Evolutionary conservation across 208 protist species (phyloP).

Genomic region (Naegleria lovaniensis): DNA sequence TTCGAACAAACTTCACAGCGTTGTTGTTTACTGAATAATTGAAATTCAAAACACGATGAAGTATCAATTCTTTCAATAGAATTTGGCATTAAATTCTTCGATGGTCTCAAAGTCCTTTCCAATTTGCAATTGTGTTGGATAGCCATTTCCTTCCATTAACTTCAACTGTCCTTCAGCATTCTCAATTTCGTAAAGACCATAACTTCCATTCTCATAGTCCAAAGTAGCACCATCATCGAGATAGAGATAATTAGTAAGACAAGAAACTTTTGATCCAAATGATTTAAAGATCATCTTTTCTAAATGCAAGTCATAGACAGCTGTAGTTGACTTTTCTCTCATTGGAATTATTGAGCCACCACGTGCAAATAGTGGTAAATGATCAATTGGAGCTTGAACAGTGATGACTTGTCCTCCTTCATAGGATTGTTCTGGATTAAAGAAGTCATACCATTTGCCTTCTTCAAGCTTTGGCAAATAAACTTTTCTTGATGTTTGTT

Average conservation of each 20-base stretch:
- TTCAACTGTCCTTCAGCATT: neutral
- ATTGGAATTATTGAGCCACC: slow-evolving; percentile 54
- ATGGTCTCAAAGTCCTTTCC: neutral
- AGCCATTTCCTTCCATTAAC: slow-evolving; percentile 1
- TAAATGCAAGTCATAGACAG: slow-evolving; percentile 17
- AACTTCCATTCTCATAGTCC: neutral
- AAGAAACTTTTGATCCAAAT: neutral
- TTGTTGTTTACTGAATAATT: too few species aligned
- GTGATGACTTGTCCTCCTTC: neutral
- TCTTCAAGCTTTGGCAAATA: slow-evolving; percentile 51
- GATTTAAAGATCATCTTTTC: neutral
- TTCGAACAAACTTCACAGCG: too few species aligned
- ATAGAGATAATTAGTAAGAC: slow-evolving; percentile 34
- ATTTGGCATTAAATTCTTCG: neutral
- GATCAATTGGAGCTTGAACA: slow-evolving; percentile 11
- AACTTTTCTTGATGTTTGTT: slow-evolving; percentile 34
- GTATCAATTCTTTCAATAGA: neutral
- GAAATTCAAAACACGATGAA: too few species aligned
- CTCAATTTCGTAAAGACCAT: neutral
- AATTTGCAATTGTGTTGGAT: neutral
- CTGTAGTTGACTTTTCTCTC: slow-evolving; percentile 29
- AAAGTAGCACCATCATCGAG: slow-evolving; percentile 52
- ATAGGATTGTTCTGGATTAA: neutral
- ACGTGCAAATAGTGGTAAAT: slow-evolving; percentile 50
- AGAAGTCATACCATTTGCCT: slow-evolving; percentile 59